Evolutionary conservation across 2,329 filamentous ascomycete species (phyloP), one percentile per base, ranked within the genome.

Genomic region (Aspergillus awamori): DNA sequence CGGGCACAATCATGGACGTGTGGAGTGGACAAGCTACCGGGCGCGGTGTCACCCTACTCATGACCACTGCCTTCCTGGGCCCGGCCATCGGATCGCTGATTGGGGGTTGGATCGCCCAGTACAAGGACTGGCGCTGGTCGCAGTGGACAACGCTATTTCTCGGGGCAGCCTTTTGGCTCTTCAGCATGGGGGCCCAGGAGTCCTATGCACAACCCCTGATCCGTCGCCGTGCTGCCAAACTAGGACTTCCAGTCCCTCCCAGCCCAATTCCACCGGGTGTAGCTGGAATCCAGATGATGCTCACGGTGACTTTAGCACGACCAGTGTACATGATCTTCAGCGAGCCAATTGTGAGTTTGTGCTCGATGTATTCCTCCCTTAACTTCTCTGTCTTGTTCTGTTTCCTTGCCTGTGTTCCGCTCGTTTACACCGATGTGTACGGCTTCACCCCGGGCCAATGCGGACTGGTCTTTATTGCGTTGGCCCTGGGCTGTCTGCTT

Each of bases 311-410:
- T 1, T 72, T 84, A 63, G 77, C 82, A 24, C 60, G 52, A 79
- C 88, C 30, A 76, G 11, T 90, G 72, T 82, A 84, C 56, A 82
- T 90, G 62, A 82, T 91, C 17, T 85, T 90, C 65, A 81, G 41
- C 33, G 62, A 64, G 39, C 56, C 62, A 3, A 59, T 57, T 26
- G 59, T 62, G 7, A 33, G 22, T 11, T 26, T 64, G 5, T 59
- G 38, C 43, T 59, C 59, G 0, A 53, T 64, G 4, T 64, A 64
- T 22, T 28, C 56, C 1, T 54, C 82, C 38, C 91, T 91, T 76
- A 87, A 89, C 76, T 92, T 93, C 70, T 89, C 83, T 7, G 81
- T 94, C 1, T 84, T 96, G 1, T 96, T 95, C 72, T 87, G 93
- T 48, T 94, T 94, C 80, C 81, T 97, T 55, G 93, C 91, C 0